A percentile compares a stretch with the other conserved stretches of the same genome.
phyloP scores from a whole-genome alignment of 179 eudicot genomes.

The Heliamphora pulchella region DNA sequence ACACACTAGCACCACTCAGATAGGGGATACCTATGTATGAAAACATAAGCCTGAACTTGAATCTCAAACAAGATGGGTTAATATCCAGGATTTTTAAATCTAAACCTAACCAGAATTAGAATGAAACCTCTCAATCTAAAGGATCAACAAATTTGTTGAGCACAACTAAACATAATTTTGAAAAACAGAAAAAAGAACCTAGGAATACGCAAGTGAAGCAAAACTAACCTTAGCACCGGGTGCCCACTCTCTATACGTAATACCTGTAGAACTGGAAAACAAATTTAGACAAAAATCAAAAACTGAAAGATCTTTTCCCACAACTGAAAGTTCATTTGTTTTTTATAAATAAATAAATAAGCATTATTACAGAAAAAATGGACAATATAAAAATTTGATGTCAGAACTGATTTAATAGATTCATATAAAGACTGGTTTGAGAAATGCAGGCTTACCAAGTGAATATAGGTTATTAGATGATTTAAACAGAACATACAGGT shows the following conservation, averaged over 20 bases:
- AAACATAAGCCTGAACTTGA: background rate
- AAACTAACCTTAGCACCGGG: conserved; percentile 89
- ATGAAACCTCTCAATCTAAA: background rate
- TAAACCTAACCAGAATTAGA: background rate
- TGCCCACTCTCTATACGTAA: conserved; percentile 98
- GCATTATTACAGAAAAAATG: background rate
- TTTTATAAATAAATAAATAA: background rate
- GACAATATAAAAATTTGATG: background rate
- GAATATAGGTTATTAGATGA: background rate
- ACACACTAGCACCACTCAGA: background rate
- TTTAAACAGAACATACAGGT: background rate
- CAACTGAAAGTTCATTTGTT: background rate
- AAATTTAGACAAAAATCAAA: conserved; percentile 22
- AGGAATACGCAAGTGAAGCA: conserved; percentile 9
- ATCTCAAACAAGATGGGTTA: background rate
- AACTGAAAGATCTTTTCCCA: conserved; percentile 8
- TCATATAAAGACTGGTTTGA: background rate
- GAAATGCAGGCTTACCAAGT: conserved; percentile 6
- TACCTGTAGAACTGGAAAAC: conserved; percentile 64
- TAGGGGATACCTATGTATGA: background rate
- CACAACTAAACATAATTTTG: background rate
- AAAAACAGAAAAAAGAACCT: background rate
- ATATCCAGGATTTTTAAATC: background rate
- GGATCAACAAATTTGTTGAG: background rate
- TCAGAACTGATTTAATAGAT: background rate